Conservation (phyloP, 1,139 yeast genomes). For the Yamadazyma songkhlaensis region DNA sequence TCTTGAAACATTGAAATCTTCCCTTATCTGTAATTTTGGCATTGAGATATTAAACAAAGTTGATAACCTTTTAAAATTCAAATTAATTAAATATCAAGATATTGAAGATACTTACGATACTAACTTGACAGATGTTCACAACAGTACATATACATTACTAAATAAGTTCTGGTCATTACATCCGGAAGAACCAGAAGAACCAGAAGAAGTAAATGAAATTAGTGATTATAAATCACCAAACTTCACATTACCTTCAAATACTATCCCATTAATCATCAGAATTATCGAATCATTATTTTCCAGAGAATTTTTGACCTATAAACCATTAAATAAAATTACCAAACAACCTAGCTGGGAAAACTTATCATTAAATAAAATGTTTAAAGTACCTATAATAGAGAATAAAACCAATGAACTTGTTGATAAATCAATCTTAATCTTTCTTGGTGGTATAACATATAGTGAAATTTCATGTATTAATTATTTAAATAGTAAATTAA, state of each 20-base stretch:
- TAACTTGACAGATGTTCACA: constrained; percentile 30
- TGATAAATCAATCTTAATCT: constrained; percentile 40
- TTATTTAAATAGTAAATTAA: constrained; percentile 44
- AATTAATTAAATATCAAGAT: constrained; percentile 25
- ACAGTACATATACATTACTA: constrained; percentile 36
- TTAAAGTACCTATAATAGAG: constrained; percentile 37
- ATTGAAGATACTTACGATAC: constrained; percentile 17
- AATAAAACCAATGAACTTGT: constrained; percentile 26
- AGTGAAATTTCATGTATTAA: constrained; percentile 70
- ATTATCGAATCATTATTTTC: constrained; percentile 50
- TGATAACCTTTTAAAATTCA: constrained; percentile 24
- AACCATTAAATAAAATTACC: constrained; percentile 38
- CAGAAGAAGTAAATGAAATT: constrained; percentile 19
- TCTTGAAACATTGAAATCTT: constrained; percentile 45
- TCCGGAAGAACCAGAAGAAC: constrained; percentile 29
- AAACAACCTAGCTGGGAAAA: constrained; percentile 47
- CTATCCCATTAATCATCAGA: constrained; percentile 48
- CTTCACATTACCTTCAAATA: constrained; percentile 50
- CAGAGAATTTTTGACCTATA: constrained; percentile 43
- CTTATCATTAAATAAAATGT: constrained; percentile 35
- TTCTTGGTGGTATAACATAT: constrained; percentile 78
- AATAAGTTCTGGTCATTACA: constrained; percentile 48
- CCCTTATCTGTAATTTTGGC: constrained; percentile 60
- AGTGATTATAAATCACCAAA: constrained; percentile 43
- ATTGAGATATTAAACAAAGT: constrained; percentile 37